Evolutionary conservation across 176 grass and related monocot genomes (phyloP), one percentile per base, ranked within the genome.

Genomic region (Cenchrus americanus): DNA sequence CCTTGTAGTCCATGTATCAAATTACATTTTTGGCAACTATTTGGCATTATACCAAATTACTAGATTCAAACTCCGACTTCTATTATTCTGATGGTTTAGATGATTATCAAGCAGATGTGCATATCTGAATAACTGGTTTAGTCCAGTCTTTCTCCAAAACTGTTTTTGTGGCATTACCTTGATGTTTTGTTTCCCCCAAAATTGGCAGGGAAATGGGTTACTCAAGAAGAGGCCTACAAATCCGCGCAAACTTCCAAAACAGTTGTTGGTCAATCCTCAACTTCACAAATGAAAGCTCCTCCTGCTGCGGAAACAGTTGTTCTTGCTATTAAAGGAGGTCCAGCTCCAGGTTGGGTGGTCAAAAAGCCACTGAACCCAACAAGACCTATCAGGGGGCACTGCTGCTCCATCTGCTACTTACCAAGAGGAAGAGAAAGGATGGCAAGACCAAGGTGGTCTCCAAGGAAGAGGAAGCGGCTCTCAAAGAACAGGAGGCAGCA

Each of bases 81-180:
- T 93, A 93, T 80, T 97, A 97, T 89, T 97, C 91, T 48, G 86
- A 86, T 49, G 51, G 78, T 77, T 74, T 97, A 88, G 94, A 91
- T 96, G 89, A 60, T 71, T 73, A 4, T 80, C 52, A 80, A 84
- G 13, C 69, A 75, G 13, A 30, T 67, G 57, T 4, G 10, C n/a
- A 13, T 27, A 44, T 53, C 52, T 84, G 8, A 6, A 75, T 73
- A 67, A 11, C 69, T 42, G 4, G 5, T 66, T 70, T 1, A 0
- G 0, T 5, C 40, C 27, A 68, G 7, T 66, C 65, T 71, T 27
- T 0, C 8, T 27, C 27, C 27, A 27, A 27, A 27, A 27, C 27
- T 27, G 27, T 27, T 27, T 27, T 27, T 27, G 27, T 27, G 27
- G 27, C 27, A 27, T 27, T 27, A 27, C 27, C 27, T 27, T 70